Base-by-base conservation (phyloP, 139 green algal genomes). In the Deuterostichococcus epilithicus region DNA sequence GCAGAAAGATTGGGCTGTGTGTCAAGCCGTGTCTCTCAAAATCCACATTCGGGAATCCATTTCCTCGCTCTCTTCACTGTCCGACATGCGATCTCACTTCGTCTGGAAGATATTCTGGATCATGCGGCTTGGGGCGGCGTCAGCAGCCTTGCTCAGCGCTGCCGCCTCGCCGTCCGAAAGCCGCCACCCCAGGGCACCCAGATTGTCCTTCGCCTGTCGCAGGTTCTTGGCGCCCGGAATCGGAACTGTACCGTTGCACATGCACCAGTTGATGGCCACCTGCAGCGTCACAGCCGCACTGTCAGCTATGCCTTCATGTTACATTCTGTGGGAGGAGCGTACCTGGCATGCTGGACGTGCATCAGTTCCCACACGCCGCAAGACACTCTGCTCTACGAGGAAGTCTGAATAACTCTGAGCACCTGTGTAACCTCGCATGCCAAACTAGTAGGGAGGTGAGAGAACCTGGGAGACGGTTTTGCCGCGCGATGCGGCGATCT, bases 221-320 rank as follows among this genome's bases (percentile, higher is more conserved):
- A 98, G 44, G 70, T 88, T 90, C 78, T 95, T 96, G 34, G 93
- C 95, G 0, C 95, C 95, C 1, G 94, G 94, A 34, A 99, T 99
- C 26, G 95, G 95, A 6, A 98, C 80, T 0, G 93, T 90, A n/a
- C 92, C 95, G 80, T 98, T 80, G 65, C 79, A 89, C 3, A 98
- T 94, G 83, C 91, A 97, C 95, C 95, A 99, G 86, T 97, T 97
- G 76, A 99, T 89, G 1, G 94, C 94, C 32, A 99, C 91, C 91
- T 97, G 88, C 65, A 47, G 25, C 25, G 33, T 26, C 68, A 60
- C n/a, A n/a, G n/a, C n/a, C n/a, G n/a, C n/a, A n/a, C n/a, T n/a
- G n/a, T n/a, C n/a, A n/a, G n/a, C n/a, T n/a, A n/a, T n/a, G n/a
- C n/a, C n/a, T n/a, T n/a, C n/a, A n/a, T n/a, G n/a, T n/a, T n/a